phyloP scores from a whole-genome alignment of 2,329 filamentous ascomycete species.

The Pseudocercospora crystallina region DNA sequence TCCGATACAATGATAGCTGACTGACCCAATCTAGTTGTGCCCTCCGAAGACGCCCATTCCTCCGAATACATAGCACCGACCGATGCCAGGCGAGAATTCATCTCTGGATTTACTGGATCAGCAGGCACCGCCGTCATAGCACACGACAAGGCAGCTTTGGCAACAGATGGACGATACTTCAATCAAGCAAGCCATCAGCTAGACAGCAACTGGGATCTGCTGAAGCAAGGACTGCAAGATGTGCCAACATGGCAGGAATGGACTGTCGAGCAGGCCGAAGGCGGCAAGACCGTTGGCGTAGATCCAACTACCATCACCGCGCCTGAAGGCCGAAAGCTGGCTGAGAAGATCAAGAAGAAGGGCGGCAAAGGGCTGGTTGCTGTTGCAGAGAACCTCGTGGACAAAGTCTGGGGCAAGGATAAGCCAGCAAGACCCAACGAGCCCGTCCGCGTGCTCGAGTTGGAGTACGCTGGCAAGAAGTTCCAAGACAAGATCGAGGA shows the following conservation, averaged over 20 bases:
- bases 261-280: conserved; percentile 78
- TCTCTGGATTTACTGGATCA: conserved; percentile 92
- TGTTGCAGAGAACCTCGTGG: conserved; percentile 81
- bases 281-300: conserved; percentile 84
- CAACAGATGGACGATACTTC: conserved; percentile 96
- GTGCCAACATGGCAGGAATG: conserved; percentile 98
- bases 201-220: conserved; percentile 82
- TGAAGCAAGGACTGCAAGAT: conserved; percentile 91
- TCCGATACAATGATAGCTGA: conserved; percentile 37
- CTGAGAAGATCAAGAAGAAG: conserved; percentile 82
- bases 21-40: conserved; percentile 65
- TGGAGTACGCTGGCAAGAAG: conserved; percentile 77
- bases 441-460: conserved; percentile 68
- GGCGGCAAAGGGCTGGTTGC: conserved; percentile 75
- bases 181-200: conserved; percentile 92
- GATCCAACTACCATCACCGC: conserved; percentile 85
- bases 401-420: conserved; percentile 77
- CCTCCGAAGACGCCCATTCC: conserved; percentile 94
- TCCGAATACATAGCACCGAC: conserved; percentile 98
- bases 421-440: conserved; percentile 75
- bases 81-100: conserved; percentile 85
- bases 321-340: conserved; percentile 69
- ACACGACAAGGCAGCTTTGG: conserved; percentile 79
- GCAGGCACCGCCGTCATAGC: conserved; percentile 91
- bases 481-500: conserved; percentile 81